phyloP scores from a whole-genome alignment of 352 stramenopile species.

The Aphanomyces stellatus region DNA sequence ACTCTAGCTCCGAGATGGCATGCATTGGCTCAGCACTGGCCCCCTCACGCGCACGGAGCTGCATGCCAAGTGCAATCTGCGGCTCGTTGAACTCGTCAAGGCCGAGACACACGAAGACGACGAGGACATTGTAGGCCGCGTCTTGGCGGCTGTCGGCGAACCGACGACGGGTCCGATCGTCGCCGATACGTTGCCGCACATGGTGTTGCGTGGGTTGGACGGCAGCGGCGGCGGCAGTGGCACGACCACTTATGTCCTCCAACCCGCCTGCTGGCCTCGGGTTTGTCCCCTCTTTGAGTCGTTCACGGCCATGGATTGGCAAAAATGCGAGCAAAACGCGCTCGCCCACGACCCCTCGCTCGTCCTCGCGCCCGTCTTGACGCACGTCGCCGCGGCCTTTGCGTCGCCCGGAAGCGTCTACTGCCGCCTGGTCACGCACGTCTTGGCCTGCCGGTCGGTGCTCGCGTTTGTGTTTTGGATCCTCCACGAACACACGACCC shows the following conservation, averaged over 20 bases:
- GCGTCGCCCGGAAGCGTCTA: not conserved
- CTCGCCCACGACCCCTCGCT: conserved; percentile 26
- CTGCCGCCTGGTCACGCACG: not conserved
- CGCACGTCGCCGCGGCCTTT: not conserved
- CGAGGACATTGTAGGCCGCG: conserved; percentile 64
- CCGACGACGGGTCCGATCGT: not conserved
- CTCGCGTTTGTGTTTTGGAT: not conserved
- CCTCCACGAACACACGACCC: not conserved
- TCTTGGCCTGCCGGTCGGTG: not conserved
- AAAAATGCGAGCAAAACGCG: conserved; percentile 62
- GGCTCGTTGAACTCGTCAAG: conserved; percentile 69
- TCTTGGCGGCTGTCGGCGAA: conserved; percentile 48
- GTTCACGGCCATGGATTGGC: conserved; percentile 61
- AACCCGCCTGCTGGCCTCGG: conserved; percentile 39
- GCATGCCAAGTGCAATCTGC: conserved; percentile 50
- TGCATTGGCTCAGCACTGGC: conserved; percentile 65
- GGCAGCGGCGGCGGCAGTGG: not conserved
- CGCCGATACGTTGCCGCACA: not conserved
- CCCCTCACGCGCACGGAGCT: conserved; percentile 64
- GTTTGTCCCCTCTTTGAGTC: conserved; percentile 66
- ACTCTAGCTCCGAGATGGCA: conserved; percentile 38
- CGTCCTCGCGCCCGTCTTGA: not conserved
- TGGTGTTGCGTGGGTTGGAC: not conserved
- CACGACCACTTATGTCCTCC: conserved; percentile 43
- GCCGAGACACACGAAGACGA: conserved; percentile 56